Conservation (phyloP, 2,329 filamentous ascomycete species). For the Sodiomyces alkalinus region DNA sequence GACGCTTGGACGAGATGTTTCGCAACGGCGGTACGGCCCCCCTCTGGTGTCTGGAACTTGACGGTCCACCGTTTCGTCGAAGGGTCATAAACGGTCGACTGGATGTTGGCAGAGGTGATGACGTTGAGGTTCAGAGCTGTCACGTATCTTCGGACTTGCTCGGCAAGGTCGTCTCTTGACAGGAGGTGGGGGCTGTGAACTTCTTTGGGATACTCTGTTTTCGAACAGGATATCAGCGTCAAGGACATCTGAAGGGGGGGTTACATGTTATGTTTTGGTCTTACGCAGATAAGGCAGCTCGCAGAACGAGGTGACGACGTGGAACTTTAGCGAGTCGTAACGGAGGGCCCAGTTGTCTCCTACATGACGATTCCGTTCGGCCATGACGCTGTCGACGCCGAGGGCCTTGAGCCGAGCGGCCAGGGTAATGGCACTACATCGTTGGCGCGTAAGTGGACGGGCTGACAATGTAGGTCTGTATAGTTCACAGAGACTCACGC, state of each 20-base stretch:
- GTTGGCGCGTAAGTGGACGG: no score
- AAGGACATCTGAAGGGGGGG: neutral
- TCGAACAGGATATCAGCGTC: neutral
- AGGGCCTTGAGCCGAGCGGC: slow-evolving; percentile 23
- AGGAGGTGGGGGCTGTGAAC: slow-evolving; percentile 8
- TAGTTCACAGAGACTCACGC: slow-evolving; percentile 1
- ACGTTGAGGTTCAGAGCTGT: slow-evolving; percentile 14
- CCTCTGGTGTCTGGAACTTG: neutral
- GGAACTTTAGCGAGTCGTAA: slow-evolving; percentile 22
- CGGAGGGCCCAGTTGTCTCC: slow-evolving; percentile 24
- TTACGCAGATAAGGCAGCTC: slow-evolving; percentile 17
- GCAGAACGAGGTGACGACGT: slow-evolving; percentile 19
- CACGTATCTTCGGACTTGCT: slow-evolving; percentile 12
- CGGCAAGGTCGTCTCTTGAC: slow-evolving; percentile 11
- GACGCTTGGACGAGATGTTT: slow-evolving; percentile 14
- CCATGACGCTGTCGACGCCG: slow-evolving; percentile 17
- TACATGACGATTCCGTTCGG: slow-evolving; percentile 17
- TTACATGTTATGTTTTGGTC: no score
- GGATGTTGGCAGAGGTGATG: slow-evolving; percentile 13
- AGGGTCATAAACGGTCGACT: slow-evolving; percentile 11
- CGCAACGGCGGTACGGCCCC: neutral
- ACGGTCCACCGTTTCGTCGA: slow-evolving; percentile 12
- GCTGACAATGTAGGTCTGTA: neutral
- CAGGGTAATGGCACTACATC: slow-evolving; percentile 13
- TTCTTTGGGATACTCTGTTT: slow-evolving; percentile 6